Evolutionary conservation across 257 asterid species (phyloP).

Genomic region (Przewalskia tangutica): DNA sequence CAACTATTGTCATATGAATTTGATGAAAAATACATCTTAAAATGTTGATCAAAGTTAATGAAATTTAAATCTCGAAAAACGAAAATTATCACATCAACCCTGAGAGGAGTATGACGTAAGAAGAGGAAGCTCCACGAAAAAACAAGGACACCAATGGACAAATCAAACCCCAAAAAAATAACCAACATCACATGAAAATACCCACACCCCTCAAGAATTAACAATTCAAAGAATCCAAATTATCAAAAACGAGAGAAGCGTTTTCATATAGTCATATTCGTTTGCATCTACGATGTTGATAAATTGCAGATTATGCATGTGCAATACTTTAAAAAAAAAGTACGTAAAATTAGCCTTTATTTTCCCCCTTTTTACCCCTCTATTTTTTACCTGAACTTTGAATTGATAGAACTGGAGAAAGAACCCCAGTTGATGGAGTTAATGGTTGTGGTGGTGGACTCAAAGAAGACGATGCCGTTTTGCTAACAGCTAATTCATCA

Average conservation of each 20-base stretch:
- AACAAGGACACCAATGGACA: constrained; percentile 20
- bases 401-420: constrained; percentile 81
- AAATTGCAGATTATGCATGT: constrained; percentile 14
- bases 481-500: constrained; percentile 2
- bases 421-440: constrained; percentile 69
- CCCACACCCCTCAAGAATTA: not conserved
- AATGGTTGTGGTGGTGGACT: constrained; percentile 84
- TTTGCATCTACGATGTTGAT: constrained; percentile 18
- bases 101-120: not conserved
- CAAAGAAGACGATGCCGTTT: constrained; percentile 24
- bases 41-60: too few relatives aligned
- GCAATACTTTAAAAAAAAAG: not conserved
- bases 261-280: constrained; percentile 7
- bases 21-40: too few relatives aligned
- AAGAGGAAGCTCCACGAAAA: constrained; percentile 5
- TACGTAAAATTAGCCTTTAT: not conserved
- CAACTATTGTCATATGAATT: too few relatives aligned
- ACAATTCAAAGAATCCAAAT: not conserved
- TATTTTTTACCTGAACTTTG: constrained; percentile 66
- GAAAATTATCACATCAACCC: too few relatives aligned
- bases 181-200: constrained; percentile 3
- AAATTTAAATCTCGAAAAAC: too few relatives aligned
- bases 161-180: constrained; percentile 4
- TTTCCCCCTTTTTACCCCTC: not conserved
- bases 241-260: not conserved